Conservation (phyloP, 495 filamentous ascomycete species). For the Thermothielavioides terrestris region DNA sequence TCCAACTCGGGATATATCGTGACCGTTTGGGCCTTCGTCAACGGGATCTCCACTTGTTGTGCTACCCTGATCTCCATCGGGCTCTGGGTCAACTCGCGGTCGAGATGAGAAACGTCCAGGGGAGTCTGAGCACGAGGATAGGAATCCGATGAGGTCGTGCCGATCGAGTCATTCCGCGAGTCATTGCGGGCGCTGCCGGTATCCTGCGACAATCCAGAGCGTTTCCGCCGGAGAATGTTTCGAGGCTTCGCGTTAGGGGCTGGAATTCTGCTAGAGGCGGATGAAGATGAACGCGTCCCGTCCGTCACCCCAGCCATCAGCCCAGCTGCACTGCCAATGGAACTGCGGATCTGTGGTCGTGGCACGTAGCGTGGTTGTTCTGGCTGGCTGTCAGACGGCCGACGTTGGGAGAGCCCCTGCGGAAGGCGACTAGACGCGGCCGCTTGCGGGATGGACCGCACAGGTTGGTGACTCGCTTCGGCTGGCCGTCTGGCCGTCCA, state of each 20-base stretch:
- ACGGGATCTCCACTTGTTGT: slow-evolving; percentile 28
- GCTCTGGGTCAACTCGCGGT: slow-evolving; percentile 33
- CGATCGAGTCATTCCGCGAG: slow-evolving; percentile 27
- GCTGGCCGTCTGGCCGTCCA: slow-evolving; percentile 16
- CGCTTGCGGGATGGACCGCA: slow-evolving; percentile 24
- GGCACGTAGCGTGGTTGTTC: slow-evolving; percentile 23
- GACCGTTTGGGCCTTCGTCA: slow-evolving; percentile 24
- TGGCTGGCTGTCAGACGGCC: slow-evolving; percentile 18
- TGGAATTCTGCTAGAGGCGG: slow-evolving; percentile 16
- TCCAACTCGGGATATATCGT: slow-evolving; percentile 47
- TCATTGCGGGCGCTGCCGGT: slow-evolving; percentile 21
- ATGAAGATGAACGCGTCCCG: slow-evolving; percentile 1
- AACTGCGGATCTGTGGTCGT: slow-evolving; percentile 25
- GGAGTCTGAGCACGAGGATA: slow-evolving; percentile 27
- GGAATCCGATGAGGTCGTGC: slow-evolving; percentile 34
- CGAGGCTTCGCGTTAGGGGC: slow-evolving; percentile 23
- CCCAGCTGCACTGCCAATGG: slow-evolving; percentile 11
- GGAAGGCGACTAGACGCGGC: slow-evolving; percentile 30
- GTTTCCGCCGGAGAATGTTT: slow-evolving; percentile 40
- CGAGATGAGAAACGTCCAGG: slow-evolving; percentile 25
- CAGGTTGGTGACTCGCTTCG: slow-evolving; percentile 18
- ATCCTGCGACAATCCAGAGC: slow-evolving; percentile 36
- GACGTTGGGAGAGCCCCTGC: slow-evolving; percentile 22
- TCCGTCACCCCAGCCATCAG: slow-evolving; percentile 8
- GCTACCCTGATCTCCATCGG: slow-evolving; percentile 30